Percentiles rank a stretch among this genome's conserved stretches.
These are phyloP conservation scores for Spergularia azorica DNA, from an alignment of 179 eudicot species.

Conservation along the genomic window DNA sequence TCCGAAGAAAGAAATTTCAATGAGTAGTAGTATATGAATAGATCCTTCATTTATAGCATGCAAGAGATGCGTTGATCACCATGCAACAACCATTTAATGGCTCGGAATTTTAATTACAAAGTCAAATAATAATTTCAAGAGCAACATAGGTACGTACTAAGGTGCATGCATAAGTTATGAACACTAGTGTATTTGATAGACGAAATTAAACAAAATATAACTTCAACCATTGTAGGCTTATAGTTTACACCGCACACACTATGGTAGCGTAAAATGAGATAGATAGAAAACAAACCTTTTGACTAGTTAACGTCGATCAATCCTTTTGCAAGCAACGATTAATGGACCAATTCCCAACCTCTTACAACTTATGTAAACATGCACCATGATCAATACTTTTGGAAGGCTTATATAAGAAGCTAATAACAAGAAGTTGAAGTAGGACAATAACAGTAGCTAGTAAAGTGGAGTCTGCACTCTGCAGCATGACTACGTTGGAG, in stretches of 20 bases:
- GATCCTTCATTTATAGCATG: too few relatives aligned
- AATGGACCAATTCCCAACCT: neutral
- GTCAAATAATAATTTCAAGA: too few relatives aligned
- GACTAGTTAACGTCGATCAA: neutral
- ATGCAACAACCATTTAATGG: too few relatives aligned
- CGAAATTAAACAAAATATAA: too few relatives aligned
- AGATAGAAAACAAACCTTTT: constrained; percentile 9
- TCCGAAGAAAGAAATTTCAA: neutral
- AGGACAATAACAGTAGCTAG: neutral
- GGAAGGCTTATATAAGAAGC: constrained; percentile 17
- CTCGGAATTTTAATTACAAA: too few relatives aligned
- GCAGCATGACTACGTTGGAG: constrained; percentile 14
- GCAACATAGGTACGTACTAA: too few relatives aligned
- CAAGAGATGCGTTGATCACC: too few relatives aligned
- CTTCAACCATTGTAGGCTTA: too few relatives aligned
- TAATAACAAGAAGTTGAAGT: neutral
- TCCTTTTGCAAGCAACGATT: neutral
- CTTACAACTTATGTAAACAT: neutral
- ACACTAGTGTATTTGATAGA: too few relatives aligned
- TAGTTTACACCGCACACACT: too few relatives aligned
- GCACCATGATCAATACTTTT: neutral
- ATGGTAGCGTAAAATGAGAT: neutral
- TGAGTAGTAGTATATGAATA: too few relatives aligned
- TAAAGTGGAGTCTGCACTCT: neutral
- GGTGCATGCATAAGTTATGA: too few relatives aligned